Base-by-base conservation (phyloP, 495 filamentous ascomycete species). In the Penicillium pancosmium region DNA sequence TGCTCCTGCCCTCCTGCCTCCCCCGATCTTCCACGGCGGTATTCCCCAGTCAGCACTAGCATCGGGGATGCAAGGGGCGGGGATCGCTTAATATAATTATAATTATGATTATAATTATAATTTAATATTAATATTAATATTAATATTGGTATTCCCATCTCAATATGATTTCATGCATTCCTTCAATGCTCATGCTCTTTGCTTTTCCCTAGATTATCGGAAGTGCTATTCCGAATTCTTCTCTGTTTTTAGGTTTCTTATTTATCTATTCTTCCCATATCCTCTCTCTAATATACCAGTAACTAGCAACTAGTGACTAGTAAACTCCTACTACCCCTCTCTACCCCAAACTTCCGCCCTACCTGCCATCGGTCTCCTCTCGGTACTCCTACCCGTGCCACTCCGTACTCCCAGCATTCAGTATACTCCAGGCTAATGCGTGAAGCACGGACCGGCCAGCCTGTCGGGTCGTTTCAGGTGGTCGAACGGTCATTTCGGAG, bases 401-500 rank as follows among this genome's bases (percentile, higher is more conserved):
- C 36, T 38, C 36, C 36, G 36, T 38, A 38, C 12, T 38, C 36
- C 11, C 36, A 38, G 9, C 23, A 48, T 55, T 63, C 57, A 41
- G 46, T 31, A 36, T 47, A 47, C 44, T 61, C 51, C 23, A 4
- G 23, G 23, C 68, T 64, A 72, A 68, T 48, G 65, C 68, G 68
- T 64, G 67, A 68, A 71, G 68, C 69, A 69, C 66, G 65, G 68
- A 61, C 62, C 61, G 65, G 66, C 69, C 72, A 63, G 31, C 49
- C 60, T 68, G 52, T 57, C 66, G 73, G 68, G 65, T 67, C 61
- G 67, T 72, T 72, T 69, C 72, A 71, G 27, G 43, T 68, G 63
- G 59, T 64, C 62, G 19, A 27, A 15, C 47, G 21, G 19, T 31
- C 47, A 50, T 27, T 50, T 50, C 47, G 47, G 47, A 50, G 47